Conservation (phyloP, 495 filamentous ascomycete genomes). For the Neurospora sp. region DNA sequence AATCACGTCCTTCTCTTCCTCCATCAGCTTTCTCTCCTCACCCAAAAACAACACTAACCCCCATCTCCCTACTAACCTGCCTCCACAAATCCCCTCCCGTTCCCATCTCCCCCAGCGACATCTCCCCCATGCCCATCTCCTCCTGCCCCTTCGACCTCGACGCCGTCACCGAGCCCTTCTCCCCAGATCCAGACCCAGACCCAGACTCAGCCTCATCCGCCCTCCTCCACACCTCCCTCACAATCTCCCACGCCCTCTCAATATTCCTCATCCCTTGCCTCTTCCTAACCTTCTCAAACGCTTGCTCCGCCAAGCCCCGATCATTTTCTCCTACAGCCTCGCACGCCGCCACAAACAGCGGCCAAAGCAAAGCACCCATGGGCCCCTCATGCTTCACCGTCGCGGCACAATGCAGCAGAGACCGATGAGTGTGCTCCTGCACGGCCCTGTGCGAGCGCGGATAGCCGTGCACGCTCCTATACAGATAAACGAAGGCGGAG, state of each 20-base stretch:
- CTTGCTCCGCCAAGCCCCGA: constrained; percentile 31
- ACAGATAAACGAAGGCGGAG: constrained; percentile 50
- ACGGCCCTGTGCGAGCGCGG: constrained; percentile 35
- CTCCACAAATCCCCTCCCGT: constrained; percentile 6
- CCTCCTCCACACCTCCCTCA: constrained; percentile 47
- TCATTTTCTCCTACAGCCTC: constrained; percentile 38
- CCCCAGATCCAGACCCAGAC: neutral
- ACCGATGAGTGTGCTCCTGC: constrained; percentile 39
- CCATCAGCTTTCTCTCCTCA: neutral
- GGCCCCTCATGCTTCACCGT: constrained; percentile 44
- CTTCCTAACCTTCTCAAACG: constrained; percentile 39
- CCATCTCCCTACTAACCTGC: constrained; percentile 10
- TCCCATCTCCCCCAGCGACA: neutral
- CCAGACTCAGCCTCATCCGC: constrained; percentile 24
- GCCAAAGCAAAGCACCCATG: constrained; percentile 52
- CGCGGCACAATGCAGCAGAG: constrained; percentile 41
- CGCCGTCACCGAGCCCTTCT: neutral
- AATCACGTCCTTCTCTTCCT: neutral
- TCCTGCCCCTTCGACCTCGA: neutral
- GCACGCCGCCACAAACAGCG: constrained; percentile 48
- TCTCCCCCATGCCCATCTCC: no score
- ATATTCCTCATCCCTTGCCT: constrained; percentile 56
- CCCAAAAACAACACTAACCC: constrained; percentile 14
- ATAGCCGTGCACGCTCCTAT: constrained; percentile 41
- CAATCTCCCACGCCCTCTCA: constrained; percentile 44